Percentiles rank a stretch among this genome's conserved stretches.
phyloP scores from a whole-genome alignment of 1,284 basidiomycete species.

The Boletellus sp. region DNA sequence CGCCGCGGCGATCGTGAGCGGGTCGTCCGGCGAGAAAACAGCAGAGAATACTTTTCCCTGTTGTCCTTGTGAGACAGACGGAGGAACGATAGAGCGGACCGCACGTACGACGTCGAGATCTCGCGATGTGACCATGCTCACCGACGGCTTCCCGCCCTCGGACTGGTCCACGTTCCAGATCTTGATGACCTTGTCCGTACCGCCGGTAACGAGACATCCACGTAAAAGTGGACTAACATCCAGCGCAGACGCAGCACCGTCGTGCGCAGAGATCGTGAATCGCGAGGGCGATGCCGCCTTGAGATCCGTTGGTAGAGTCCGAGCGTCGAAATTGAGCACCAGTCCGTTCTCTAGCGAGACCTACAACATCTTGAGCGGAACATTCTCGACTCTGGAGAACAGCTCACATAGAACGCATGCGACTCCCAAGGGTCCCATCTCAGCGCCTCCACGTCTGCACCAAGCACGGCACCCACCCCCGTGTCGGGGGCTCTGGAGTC shows the following conservation, averaged over 20 bases:
- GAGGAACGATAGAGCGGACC: background rate
- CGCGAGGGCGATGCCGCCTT: constrained; percentile 61
- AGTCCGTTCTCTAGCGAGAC: constrained; percentile 92
- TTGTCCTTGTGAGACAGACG: constrained; percentile 1
- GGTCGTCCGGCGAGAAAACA: constrained; percentile 90
- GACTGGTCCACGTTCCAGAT: constrained; percentile 88
- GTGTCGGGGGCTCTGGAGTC: constrained; percentile 83
- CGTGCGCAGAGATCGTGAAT: constrained; percentile 93
- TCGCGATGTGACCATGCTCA: constrained; percentile 84
- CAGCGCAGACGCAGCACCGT: constrained; percentile 88
- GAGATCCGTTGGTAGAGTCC: constrained; percentile 70
- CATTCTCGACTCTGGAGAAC: background rate
- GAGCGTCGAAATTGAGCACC: constrained; percentile 88
- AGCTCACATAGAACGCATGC: constrained; percentile 81
- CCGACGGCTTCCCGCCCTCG: constrained; percentile 65
- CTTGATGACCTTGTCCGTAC: constrained; percentile 91
- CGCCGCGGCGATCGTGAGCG: constrained; percentile 90
- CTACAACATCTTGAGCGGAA: constrained; percentile 37
- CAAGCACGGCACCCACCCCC: constrained; percentile 77
- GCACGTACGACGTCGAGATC: constrained; percentile 89
- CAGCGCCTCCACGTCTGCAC: constrained; percentile 90
- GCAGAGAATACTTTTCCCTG: constrained; percentile 95
- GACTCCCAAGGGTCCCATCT: constrained; percentile 95
- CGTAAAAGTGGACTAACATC: constrained; percentile 91
- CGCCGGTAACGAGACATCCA: constrained; percentile 90